phyloP scores from a whole-genome alignment of 345 rosid genomes.

The Brassica nigra region DNA sequence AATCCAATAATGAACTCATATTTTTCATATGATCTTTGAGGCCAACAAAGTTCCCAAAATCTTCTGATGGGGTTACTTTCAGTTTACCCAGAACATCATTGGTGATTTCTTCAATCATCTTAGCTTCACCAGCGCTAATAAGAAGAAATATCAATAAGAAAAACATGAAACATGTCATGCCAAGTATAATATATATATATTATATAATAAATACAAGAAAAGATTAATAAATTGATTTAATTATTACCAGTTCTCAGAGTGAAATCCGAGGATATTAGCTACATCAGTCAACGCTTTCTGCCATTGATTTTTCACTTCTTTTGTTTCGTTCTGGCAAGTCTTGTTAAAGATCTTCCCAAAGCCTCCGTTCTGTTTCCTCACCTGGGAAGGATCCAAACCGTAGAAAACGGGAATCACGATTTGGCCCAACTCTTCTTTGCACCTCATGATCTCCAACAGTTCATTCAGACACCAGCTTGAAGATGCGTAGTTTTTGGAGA shows the following conservation, averaged over 20 bases:
- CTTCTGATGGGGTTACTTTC: constrained; percentile 1
- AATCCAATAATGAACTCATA: neutral
- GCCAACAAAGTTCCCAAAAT: neutral
- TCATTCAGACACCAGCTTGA: neutral
- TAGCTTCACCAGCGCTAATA: neutral
- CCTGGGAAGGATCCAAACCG: neutral
- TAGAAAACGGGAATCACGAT: neutral
- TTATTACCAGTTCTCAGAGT: neutral
- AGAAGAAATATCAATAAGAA: neutral
- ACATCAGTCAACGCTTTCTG: constrained; percentile 9
- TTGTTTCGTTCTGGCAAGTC: neutral
- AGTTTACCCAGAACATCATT: neutral
- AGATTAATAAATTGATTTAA: neutral
- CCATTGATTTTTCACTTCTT: neutral
- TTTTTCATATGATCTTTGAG: constrained; percentile 13
- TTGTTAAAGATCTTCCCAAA: constrained; percentile 3
- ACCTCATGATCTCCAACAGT: neutral
- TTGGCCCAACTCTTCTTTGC: neutral
- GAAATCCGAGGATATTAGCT: constrained; percentile 4
- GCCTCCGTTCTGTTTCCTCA: neutral
- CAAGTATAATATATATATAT: neutral
- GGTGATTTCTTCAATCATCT: constrained; percentile 14
- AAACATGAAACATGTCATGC: neutral
- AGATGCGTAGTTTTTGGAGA: neutral
- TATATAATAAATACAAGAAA: neutral